Conservation (phyloP, 139 green algal species). For the Eudorina sp. region DNA sequence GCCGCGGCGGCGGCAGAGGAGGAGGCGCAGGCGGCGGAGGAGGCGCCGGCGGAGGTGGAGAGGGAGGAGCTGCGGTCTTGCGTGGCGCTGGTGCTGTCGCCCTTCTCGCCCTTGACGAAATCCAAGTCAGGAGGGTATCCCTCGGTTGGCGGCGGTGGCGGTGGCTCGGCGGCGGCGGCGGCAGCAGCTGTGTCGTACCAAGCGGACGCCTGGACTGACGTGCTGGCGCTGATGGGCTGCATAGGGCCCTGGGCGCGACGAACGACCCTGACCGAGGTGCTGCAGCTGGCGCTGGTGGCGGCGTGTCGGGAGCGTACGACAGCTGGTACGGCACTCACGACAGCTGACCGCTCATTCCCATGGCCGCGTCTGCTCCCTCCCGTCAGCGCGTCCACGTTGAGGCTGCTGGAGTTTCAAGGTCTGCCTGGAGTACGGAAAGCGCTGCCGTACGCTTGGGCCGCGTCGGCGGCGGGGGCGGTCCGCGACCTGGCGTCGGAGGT, state of each 20-base stretch:
- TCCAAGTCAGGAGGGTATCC: background rate
- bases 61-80: background rate
- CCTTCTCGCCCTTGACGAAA: constrained; percentile 9
- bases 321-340: too few relatives aligned
- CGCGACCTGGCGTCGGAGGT: background rate
- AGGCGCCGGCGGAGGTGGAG: background rate
- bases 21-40: background rate
- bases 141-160: background rate
- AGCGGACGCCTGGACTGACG: background rate
- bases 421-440: constrained; percentile 9
- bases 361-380: background rate
- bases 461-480: background rate
- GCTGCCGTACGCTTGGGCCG: constrained; percentile 22
- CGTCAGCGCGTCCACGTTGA: background rate
- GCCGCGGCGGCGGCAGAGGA: background rate
- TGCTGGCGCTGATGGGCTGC: constrained; percentile 17
- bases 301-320: background rate
- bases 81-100: background rate
- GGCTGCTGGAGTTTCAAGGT: constrained; percentile 8
- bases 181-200: background rate
- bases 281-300: constrained; percentile 24
- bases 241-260: background rate
- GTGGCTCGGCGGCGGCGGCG: background rate
- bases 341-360: too few relatives aligned
- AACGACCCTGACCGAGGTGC: background rate